phyloP scores from a whole-genome alignment of 768 basidiomycete species.

The Trametes villosa region DNA sequence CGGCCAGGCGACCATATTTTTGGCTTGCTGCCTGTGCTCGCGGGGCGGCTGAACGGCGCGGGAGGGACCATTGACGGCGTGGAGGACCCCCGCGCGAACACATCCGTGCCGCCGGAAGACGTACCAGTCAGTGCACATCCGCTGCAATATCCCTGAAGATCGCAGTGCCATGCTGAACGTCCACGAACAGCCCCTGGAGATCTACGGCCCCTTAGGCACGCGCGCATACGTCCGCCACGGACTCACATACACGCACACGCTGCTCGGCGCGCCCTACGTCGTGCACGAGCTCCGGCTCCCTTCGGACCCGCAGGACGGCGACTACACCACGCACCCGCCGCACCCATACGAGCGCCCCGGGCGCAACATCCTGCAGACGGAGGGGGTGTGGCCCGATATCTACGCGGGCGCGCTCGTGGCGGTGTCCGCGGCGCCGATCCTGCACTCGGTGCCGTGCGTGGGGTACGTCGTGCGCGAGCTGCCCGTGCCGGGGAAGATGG shows the following conservation, averaged over 20 bases:
- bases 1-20: constrained; percentile 79
- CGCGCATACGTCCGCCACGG: constrained; percentile 77
- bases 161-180: constrained; percentile 1
- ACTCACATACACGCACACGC: constrained; percentile 69
- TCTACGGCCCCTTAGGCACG: constrained; percentile 86
- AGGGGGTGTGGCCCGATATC: constrained; percentile 70
- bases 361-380: constrained; percentile 60
- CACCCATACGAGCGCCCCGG: constrained; percentile 65
- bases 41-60: constrained; percentile 72
- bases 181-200: constrained; percentile 65
- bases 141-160: neutral
- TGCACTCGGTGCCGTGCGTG: constrained; percentile 80
- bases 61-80: constrained; percentile 62
- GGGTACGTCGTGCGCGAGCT: constrained; percentile 78
- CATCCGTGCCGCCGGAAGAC: constrained; percentile 7
- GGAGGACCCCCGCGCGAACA: constrained; percentile 58
- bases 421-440: constrained; percentile 77
- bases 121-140: constrained; percentile 9
- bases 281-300: constrained; percentile 82
- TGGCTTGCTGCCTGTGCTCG: constrained; percentile 70
- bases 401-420: constrained; percentile 59
- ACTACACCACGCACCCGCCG: constrained; percentile 49
- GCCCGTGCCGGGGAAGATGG: constrained; percentile 76
- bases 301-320: constrained; percentile 58
- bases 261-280: constrained; percentile 67